phyloP scores from a whole-genome alignment of 2,329 filamentous ascomycete species.

The Alternaria metachromatica region DNA sequence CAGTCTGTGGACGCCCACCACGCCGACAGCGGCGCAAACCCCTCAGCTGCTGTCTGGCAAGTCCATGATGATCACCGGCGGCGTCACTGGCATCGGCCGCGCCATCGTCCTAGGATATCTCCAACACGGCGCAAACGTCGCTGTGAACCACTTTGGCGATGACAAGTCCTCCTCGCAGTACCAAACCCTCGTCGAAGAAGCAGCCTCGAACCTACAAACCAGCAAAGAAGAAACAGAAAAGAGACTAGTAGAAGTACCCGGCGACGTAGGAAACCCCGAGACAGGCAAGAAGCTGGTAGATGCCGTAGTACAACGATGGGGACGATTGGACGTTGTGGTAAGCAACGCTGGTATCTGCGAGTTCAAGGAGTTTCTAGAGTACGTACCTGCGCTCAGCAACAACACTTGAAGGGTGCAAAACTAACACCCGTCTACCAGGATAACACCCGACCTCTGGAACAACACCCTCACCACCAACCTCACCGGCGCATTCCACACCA shows the following conservation, averaged over 20 bases:
- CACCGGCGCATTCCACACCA: slow-evolving; percentile 85
- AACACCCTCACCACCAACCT: slow-evolving; percentile 81
- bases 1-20: slow-evolving; percentile 14
- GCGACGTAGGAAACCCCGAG: slow-evolving; percentile 77
- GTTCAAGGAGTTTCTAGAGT: slow-evolving; percentile 85
- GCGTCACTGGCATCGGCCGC: slow-evolving; percentile 83
- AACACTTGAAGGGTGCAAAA: not conserved
- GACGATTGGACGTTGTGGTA: slow-evolving; percentile 71
- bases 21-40: slow-evolving; percentile 12
- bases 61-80: slow-evolving; percentile 85
- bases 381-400: slow-evolving; percentile 23
- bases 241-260: slow-evolving; percentile 69
- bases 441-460: slow-evolving; percentile 73
- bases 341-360: slow-evolving; percentile 89
- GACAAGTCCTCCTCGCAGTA: slow-evolving; percentile 57
- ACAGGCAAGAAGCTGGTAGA: slow-evolving; percentile 73
- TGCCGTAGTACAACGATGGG: slow-evolving; percentile 67
- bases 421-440: slow-evolving; percentile 48
- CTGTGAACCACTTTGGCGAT: slow-evolving; percentile 78
- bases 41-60: slow-evolving; percentile 70
- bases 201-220: slow-evolving; percentile 20
- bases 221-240: slow-evolving; percentile 43
- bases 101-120: slow-evolving; percentile 84
- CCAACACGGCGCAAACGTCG: slow-evolving; percentile 76
- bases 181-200: slow-evolving; percentile 56